Evolutionary conservation across 306 rosid species (phyloP), one percentile per base, ranked within the genome.

Genomic region (Glycine soja): DNA sequence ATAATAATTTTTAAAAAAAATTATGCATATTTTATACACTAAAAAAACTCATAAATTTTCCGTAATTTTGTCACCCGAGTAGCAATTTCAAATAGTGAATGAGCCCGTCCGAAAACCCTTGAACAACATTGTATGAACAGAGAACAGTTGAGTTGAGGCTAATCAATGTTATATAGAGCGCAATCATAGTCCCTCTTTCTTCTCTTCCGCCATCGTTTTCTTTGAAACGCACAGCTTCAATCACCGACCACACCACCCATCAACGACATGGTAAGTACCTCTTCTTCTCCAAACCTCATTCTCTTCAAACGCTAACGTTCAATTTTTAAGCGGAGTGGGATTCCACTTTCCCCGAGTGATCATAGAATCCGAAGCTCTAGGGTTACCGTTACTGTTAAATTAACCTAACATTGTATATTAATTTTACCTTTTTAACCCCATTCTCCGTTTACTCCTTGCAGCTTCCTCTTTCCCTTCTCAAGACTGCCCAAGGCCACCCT

Each of bases 401-500:
- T 65, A 65, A 38, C 19, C 47, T 64, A 36, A 63, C 10, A 34
- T 0, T 63, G 6, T 18, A 12, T 11, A 72, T 69, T 70, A 11
- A 63, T 43, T 69, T 82, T 7, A 34, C 45, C 2, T 30, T 24
- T 61, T 61, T 10, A 24, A 1, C 43, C 67, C 10, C 45, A 32
- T 46, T 56, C 7, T 52, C 13, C 10, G 1, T 53, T 80, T 18
- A 40, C 19, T 78, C 3, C 0, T 38, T 88, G 87, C 88, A 94
- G 98, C 97, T 94, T 84, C 98, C 98, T 10, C 98, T 95, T 71
- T 95, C 98, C 4, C 92, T 95, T 72, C 92, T 94, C 66, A 94
- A 94, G 87, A 94, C 96, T 38, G 97, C 98, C 70, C 97, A 94
- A 87, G 98, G 97, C 83, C 98, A 94, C 83, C 98, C 98, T 24